Evolutionary conservation across 2,329 filamentous ascomycete genomes (phyloP), one percentile per base, ranked within the genome.

Genomic region (Beauveria bassiana): DNA sequence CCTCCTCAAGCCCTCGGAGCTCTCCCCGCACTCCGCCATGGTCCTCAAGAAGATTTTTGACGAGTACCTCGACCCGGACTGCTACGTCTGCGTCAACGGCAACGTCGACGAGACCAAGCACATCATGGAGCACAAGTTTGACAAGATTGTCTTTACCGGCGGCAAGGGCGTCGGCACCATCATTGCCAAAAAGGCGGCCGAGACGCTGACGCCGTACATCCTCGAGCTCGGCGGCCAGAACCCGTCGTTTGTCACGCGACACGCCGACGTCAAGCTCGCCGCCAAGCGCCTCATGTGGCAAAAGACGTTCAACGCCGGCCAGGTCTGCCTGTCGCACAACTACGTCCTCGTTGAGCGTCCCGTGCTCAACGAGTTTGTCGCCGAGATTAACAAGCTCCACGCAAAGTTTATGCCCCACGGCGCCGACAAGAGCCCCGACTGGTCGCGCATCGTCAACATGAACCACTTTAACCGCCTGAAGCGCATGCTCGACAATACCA

Each of bases 141-240:
- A 96, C 78, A 98, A 97, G 83, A 96, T 99, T 70, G 93, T 95
- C 79, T 99, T 96, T 78, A 99, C 95, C 1, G 95, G 95, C 60
- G 87, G 86, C 69, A 82, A 83, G 58, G 78, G 72, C 31, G 91
- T 97, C 20, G 95, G 90, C 70, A 91, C 88, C 71, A 93, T 98
- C 69, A 87, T 98, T 59, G 85, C 91, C 53, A 87, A 93, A 74
- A 96, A 96, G 73, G 95, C 93, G 0, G 93, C 95, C 63, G 86
- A 91, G 71, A 88, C 91, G 43, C 81, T 96, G 64, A 98, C 95
- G 0, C 95, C 95, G 0, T 87, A 96, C 24, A 84, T 87, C 10
- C 85, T 98, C 53, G 95, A 99, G 79, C 85, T 99, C 52, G 95
- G 95, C 63, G 95, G 95, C 64, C 82, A 85, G 66, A 98, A 98